These are phyloP conservation scores for Neovahlkampfia damariscottae DNA, from an alignment of 78 protist genomes.

Conservation along the genomic window DNA sequence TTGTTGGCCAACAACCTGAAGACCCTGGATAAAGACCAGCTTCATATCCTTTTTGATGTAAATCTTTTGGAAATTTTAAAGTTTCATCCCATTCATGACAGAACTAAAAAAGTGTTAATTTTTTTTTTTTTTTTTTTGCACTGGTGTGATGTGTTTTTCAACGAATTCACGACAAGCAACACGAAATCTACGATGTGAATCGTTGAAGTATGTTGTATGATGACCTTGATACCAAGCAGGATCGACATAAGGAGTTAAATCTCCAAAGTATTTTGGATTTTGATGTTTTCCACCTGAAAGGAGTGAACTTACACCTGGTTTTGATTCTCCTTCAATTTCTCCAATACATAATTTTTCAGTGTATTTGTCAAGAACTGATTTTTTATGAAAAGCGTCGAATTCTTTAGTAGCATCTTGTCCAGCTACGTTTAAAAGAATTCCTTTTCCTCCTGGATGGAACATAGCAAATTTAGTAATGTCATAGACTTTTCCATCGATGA, in stretches of 20 bases:
- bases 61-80: neutral
- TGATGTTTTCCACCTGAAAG: neutral
- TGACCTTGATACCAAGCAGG: neutral
- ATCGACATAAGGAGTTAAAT: neutral
- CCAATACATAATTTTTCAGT: neutral
- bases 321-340: neutral
- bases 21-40: neutral
- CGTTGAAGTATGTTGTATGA: neutral
- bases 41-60: neutral
- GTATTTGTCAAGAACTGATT: neutral
- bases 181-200: neutral
- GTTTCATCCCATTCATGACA: neutral
- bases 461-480: constrained; percentile 50
- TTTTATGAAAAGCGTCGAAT: neutral
- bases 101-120: too few relatives aligned
- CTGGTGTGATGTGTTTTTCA: neutral
- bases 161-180: neutral
- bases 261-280: too few relatives aligned
- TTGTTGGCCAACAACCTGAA: neutral
- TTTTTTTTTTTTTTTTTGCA: too few relatives aligned
- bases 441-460: constrained; percentile 30
- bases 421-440: neutral
- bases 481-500: constrained; percentile 43
- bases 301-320: neutral
- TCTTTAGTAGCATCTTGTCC: neutral